Percentiles rank a stretch among this genome's conserved stretches.
Conservation (phyloP, 805 yeast genomes). For the Teunomyces tritomae region DNA sequence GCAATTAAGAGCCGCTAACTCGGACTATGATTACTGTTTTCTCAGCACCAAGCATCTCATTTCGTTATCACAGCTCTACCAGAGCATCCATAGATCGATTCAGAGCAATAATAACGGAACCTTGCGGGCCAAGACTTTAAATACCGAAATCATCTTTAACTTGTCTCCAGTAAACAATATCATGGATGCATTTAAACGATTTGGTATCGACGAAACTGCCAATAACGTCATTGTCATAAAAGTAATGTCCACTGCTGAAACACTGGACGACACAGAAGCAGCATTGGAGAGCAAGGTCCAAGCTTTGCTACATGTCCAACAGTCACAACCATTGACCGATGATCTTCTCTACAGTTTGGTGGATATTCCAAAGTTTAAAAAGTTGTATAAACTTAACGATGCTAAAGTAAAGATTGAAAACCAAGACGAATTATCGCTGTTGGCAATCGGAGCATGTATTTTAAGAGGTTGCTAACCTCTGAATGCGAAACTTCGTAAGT, state of each 20-base stretch:
- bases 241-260: constrained; percentile 33
- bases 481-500: constrained; percentile 16
- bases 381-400: constrained; percentile 37
- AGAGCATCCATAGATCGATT: constrained; percentile 61
- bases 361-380: constrained; percentile 31
- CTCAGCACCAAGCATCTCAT: constrained; percentile 57
- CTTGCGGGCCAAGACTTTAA: constrained; percentile 61
- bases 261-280: constrained; percentile 9
- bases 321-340: background rate
- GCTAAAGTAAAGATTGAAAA: constrained; percentile 14
- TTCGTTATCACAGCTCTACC: constrained; percentile 59
- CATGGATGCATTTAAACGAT: constrained; percentile 65
- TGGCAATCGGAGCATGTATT: constrained; percentile 47
- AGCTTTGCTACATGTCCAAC: background rate
- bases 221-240: constrained; percentile 50
- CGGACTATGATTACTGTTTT: constrained; percentile 58
- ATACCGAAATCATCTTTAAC: constrained; percentile 69
- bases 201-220: constrained; percentile 60
- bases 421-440: constrained; percentile 34
- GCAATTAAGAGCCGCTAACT: constrained; percentile 44
- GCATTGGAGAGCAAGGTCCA: background rate
- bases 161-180: constrained; percentile 71
- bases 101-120: constrained; percentile 46
- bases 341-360: constrained; percentile 9
- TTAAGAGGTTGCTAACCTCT: constrained; percentile 41